Evolutionary conservation across 2,329 filamentous ascomycete species (phyloP).

Genomic region (Nannizziopsis arthrosporioides): DNA sequence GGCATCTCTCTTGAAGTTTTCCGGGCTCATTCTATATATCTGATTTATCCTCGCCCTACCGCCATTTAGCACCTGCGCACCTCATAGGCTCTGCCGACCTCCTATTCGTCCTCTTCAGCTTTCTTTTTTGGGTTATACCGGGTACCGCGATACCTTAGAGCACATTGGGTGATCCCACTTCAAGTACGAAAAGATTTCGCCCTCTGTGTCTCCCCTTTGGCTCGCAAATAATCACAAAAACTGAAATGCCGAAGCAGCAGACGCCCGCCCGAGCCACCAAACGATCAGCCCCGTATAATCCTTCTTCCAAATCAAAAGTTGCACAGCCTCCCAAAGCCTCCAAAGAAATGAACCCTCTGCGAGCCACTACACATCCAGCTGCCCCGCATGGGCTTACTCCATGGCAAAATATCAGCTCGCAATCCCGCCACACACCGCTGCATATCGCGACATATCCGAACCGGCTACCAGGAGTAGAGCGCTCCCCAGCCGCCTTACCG

Average conservation of each 20-base stretch:
- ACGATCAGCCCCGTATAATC: conserved; percentile 14
- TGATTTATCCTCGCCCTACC: neutral
- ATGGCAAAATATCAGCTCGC: conserved; percentile 8
- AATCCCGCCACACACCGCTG: neutral
- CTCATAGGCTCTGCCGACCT: neutral
- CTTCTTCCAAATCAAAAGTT: conserved; percentile 1
- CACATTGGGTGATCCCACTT: conserved; percentile 6
- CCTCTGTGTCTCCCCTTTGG: conserved; percentile 7
- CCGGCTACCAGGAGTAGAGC: conserved; percentile 3
- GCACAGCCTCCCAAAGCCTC: conserved; percentile 1
- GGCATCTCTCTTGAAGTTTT: neutral
- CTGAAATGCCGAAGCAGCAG: conserved; percentile 17
- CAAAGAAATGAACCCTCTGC: conserved; percentile 13
- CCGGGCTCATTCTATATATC: neutral
- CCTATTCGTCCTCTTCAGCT: neutral
- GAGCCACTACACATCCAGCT: neutral
- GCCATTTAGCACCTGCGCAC: neutral
- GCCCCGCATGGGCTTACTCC: conserved; percentile 6
- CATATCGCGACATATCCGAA: conserved; percentile 15
- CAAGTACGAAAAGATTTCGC: conserved; percentile 6
- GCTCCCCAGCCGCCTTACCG: conserved; percentile 7
- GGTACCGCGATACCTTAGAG: conserved; percentile 2
- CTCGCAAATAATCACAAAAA: conserved; percentile 7
- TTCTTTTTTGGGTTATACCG: neutral
- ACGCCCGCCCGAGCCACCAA: conserved; percentile 12